A percentile compares a stretch with the other conserved stretches of the same genome.
phyloP scores from a whole-genome alignment of 2,329 filamentous ascomycete species.

The Fusarium cicatricum region DNA sequence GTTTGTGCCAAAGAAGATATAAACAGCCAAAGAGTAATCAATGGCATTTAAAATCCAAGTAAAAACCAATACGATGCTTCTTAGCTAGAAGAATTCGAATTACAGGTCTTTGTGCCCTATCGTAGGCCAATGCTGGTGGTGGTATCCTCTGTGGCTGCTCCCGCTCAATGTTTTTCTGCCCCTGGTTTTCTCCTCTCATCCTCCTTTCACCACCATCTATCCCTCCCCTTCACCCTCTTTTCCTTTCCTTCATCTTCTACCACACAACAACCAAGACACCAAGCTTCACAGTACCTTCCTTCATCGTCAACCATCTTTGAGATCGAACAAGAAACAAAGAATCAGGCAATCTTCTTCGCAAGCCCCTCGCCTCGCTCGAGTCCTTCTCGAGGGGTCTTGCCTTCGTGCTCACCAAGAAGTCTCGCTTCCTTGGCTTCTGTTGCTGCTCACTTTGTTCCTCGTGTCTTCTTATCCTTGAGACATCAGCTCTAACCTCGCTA shows the following conservation, averaged over 20 bases:
- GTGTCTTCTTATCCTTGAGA: background rate
- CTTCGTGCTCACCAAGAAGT: background rate
- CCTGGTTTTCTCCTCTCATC: conserved; percentile 7
- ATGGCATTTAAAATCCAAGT: too few relatives aligned
- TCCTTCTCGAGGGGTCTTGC: background rate
- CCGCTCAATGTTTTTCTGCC: background rate
- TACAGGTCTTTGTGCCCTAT: background rate
- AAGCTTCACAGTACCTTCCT: background rate
- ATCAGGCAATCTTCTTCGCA: conserved; percentile 5
- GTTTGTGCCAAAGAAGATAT: background rate
- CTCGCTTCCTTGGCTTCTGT: background rate
- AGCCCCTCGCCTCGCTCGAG: background rate
- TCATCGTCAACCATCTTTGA: background rate
- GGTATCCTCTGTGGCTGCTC: background rate
- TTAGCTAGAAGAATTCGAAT: background rate
- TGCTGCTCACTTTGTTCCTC: background rate
- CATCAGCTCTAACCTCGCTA: background rate
- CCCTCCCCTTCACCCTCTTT: background rate
- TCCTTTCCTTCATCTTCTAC: background rate
- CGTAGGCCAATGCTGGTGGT: background rate
- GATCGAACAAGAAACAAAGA: background rate
- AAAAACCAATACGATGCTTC: background rate
- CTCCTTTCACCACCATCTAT: background rate
- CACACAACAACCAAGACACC: conserved; percentile 4
- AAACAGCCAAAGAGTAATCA: background rate